Evolutionary conservation across 139 green algal species (phyloP).

Genomic region (Mychonastes homosphaera): DNA sequence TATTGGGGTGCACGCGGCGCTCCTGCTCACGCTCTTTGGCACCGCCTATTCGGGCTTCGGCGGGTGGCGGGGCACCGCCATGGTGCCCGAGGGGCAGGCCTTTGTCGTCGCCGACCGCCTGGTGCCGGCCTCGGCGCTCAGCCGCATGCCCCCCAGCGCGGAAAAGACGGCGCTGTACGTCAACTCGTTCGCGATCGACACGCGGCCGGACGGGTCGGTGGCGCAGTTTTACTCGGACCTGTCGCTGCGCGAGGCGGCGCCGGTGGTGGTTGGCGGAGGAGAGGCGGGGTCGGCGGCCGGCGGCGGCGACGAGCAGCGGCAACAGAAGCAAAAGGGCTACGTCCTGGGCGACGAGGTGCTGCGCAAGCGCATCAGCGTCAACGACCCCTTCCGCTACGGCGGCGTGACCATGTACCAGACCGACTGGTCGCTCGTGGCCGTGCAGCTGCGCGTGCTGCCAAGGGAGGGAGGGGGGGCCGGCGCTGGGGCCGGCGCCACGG

Average conservation of each 20-base stretch:
- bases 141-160: conserved; percentile 22
- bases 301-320: too few species aligned
- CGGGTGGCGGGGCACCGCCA: conserved; percentile 63
- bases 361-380: conserved; percentile 80
- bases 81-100: conserved; percentile 52
- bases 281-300: too few species aligned
- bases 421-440: conserved; percentile 80
- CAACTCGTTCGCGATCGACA: conserved; percentile 89
- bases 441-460: conserved; percentile 49
- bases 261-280: conserved; percentile 28
- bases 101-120: conserved; percentile 32
- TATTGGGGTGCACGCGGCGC: conserved; percentile 88
- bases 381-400: conserved; percentile 72
- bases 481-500: neutral
- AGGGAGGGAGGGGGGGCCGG: conserved; percentile 1
- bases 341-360: conserved; percentile 27
- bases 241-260: conserved; percentile 35
- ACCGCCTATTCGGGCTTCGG: conserved; percentile 64
- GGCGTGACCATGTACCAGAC: conserved; percentile 90
- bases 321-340: too few species aligned
- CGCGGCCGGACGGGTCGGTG: conserved; percentile 73
- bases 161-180: conserved; percentile 58
- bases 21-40: conserved; percentile 81
- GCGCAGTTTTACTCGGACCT: conserved; percentile 87
- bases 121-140: conserved; percentile 17